These are phyloP conservation scores for Butyriboletus appendiculatus DNA, from an alignment of 1,284 basidiomycete genomes.

Conservation along the genomic window DNA sequence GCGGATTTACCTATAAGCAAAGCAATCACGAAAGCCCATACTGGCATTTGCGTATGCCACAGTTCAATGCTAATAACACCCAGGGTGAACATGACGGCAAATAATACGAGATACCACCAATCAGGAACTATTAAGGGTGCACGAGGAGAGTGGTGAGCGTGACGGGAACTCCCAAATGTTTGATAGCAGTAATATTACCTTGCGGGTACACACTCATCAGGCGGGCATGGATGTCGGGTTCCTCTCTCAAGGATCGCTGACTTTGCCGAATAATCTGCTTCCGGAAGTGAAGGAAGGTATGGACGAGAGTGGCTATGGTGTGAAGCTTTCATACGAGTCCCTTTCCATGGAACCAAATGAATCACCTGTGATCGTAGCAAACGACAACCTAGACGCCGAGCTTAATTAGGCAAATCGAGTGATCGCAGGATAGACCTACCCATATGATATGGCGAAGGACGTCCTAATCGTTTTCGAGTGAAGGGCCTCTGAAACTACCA, in stretches of 20 bases:
- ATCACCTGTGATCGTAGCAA: constrained; percentile 58
- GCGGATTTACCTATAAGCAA: constrained; percentile 37
- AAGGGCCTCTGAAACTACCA: not conserved
- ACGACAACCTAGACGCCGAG: constrained; percentile 38
- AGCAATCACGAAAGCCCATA: constrained; percentile 51
- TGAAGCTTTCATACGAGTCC: not conserved
- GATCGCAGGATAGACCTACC: constrained; percentile 10
- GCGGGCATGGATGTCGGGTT: constrained; percentile 68
- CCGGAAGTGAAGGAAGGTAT: constrained; percentile 66
- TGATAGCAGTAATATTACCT: constrained; percentile 14
- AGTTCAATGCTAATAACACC: constrained; percentile 60
- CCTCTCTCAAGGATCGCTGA: constrained; percentile 51
- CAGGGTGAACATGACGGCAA: constrained; percentile 47
- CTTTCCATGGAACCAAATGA: not conserved
- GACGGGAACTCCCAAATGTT: not conserved
- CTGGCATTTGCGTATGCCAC: constrained; percentile 56
- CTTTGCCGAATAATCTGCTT: constrained; percentile 55
- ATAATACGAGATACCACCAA: constrained; percentile 35
- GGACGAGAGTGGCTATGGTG: constrained; percentile 54
- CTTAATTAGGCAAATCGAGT: not conserved
- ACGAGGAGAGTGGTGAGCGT: not conserved
- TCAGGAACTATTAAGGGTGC: constrained; percentile 29
- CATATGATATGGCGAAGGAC: constrained; percentile 57
- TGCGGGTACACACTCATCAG: constrained; percentile 69
- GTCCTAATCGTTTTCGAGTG: constrained; percentile 29